Evolutionary conservation across 495 filamentous ascomycete species (phyloP), one percentile per base, ranked within the genome.

Genomic region (Neurospora terricola): DNA sequence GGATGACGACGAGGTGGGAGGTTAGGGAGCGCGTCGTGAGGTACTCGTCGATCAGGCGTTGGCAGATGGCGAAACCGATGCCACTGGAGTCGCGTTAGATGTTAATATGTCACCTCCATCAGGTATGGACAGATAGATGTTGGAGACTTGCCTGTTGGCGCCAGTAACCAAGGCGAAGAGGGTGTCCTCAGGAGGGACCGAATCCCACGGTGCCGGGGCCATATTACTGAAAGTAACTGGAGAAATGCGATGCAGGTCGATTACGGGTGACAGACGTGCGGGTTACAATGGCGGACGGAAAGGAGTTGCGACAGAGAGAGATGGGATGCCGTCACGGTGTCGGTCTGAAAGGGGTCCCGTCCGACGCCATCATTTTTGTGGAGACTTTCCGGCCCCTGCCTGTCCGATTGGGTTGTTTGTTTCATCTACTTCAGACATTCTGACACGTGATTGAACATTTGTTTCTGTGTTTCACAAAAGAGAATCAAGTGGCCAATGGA

Each of bases 31-130:
- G 89, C 12, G 88, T 88, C 69, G 80, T 81, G 72, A 97, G 87
- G 87, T 97, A 98, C 78, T 97, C 94, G 83, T 97, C 91, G 74
- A 95, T 94, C 21, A 98, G 87, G 73, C 96, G 94, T 73, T 90
- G 88, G 77, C 93, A 93, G 72, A 92, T 96, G 69, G 91, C 90
- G 76, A 93, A 93, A 45, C 96, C 96, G 72, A 99, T 90, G 69
- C 96, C 96, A 81, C 96, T 98, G 81, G 14, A 21, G 7, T 42
- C 23, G 8, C 10, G 10, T 5, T 70, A 9, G 45, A 75, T 70
- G 43, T 72, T 69, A 80, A 72, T 76, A 73, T 79, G 12, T 27
- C 14, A 39, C 38, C 12, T 27, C 12, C 18, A 37, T 42, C 18
- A 21, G 14, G 27, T 11, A 38, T n/a, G 62, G 43, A n/a, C 18